Conservation (phyloP, 169 alveolate species). For the Cryptosporidium meleagridis region DNA sequence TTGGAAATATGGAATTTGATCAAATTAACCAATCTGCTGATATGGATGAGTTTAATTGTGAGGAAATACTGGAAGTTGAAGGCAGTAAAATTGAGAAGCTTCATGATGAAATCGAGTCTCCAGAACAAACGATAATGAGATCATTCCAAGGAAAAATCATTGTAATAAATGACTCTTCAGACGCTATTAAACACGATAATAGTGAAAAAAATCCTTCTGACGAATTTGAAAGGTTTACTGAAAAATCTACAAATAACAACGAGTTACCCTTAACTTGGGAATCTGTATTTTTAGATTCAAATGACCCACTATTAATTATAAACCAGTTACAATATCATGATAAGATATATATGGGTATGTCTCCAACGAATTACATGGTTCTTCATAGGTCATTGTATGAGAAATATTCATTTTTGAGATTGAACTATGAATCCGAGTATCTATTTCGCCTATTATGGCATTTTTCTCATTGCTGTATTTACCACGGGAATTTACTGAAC, state of each 20-base stretch:
- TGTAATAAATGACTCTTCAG: neutral
- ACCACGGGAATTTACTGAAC: conserved; percentile 45
- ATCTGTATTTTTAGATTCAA: conserved; percentile 55
- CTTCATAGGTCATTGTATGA: conserved; percentile 44
- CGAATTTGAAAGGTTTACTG: neutral
- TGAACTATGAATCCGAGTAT: conserved; percentile 65
- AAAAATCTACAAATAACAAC: neutral
- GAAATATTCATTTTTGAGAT: conserved; percentile 60
- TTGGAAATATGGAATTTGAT: neutral
- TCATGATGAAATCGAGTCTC: conserved; percentile 52
- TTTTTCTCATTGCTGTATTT: conserved; percentile 62
- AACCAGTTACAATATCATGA: conserved; percentile 51
- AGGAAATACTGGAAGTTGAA: neutral
- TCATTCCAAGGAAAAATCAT: conserved; percentile 67
- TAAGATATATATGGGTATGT: conserved; percentile 71
- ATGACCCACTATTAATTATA: conserved; percentile 44
- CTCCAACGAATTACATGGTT: conserved; percentile 61
- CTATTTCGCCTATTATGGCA: conserved; percentile 60
- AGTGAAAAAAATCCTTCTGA: neutral
- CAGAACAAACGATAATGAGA: conserved; percentile 26
- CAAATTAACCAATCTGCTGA: neutral
- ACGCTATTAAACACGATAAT: neutral
- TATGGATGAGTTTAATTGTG: neutral
- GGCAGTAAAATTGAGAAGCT: neutral
- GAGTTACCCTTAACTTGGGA: conserved; percentile 73